Base-by-base conservation (phyloP, 2,329 filamentous ascomycete genomes). In the Sarocladium oryzae region DNA sequence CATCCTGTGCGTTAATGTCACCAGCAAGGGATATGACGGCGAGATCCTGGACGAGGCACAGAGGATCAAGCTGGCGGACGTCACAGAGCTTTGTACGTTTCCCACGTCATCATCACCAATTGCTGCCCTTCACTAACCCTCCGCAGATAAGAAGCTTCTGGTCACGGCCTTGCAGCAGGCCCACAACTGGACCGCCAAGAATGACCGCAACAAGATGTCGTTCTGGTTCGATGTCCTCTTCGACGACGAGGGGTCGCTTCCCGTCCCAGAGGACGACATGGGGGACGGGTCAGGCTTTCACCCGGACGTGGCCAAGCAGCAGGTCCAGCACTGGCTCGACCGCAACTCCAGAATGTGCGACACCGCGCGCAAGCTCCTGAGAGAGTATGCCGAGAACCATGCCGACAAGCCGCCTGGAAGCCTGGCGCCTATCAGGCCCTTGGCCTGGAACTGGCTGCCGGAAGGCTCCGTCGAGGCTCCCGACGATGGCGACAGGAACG, bases 131-230 rank as follows among this genome's bases (percentile, higher is more conserved):
- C 4, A 10, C 21, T 50, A n/a, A 45, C 20, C 2, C 37, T 3
- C 35, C n/a, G 5, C 51, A 84, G 81, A 82, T 63, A 85, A 86
- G 57, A 85, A 84, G 59, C 68, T 86, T 1, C 69, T 86, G 2
- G 81, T 86, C 2, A 85, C 82, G 0, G 80, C 79, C 2, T 66
- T 86, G 11, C 82, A 86, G 58, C 81, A 85, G 61, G 78, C 81
- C 2, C 82, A 85, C 57, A 86, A 86, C 62, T 85, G 82, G 81
- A 83, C 81, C 1, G 81, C 82, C 52, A 84, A 84, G 55, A 82
- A 85, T 58, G 82, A 85, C 59, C 71, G 82, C 32, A 85, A 85
- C 64, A 86, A 86, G 62, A 85, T 85, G 80, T 74, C 78, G 0
- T 85, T 86, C 54, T 86, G 82, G 82, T 79, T 78, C 52, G 79